Conservation (phyloP, 164 flowering plant species). For the Magnolia changhungtana region DNA sequence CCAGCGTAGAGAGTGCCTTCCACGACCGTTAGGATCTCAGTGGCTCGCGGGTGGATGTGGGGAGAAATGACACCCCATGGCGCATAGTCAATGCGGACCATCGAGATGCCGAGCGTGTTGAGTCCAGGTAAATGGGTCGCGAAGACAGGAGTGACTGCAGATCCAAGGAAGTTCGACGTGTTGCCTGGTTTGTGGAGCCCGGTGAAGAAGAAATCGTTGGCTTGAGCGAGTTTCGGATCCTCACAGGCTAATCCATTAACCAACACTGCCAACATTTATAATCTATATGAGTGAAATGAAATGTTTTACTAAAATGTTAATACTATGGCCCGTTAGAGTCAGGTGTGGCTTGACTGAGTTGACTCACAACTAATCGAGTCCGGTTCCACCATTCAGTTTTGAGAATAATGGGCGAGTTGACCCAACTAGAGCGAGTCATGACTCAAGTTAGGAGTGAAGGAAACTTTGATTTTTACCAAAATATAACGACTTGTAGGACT, state of each 20-base stretch:
- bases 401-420: too few species aligned
- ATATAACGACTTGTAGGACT: too few species aligned
- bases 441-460: too few species aligned
- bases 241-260: constrained; percentile 18
- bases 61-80: constrained; percentile 17
- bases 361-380: too few species aligned
- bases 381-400: too few species aligned
- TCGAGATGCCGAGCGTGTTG: constrained; percentile 26
- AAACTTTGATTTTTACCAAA: too few species aligned
- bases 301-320: too few species aligned
- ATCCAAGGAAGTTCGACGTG: constrained; percentile 12
- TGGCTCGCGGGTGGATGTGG: constrained; percentile 25
- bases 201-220: constrained; percentile 14
- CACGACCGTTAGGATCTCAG: constrained; percentile 19
- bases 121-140: constrained; percentile 18
- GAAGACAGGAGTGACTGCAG: constrained; percentile 13
- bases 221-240: constrained; percentile 10
- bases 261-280: not conserved
- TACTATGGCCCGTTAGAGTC: too few species aligned
- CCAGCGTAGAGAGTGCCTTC: constrained; percentile 21
- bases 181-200: constrained; percentile 16
- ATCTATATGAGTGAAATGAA: too few species aligned
- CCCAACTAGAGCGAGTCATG: too few species aligned
- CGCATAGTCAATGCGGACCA: constrained; percentile 21
- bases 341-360: too few species aligned